Conservation (phyloP, 495 filamentous ascomycete genomes). For the Xylaria grammica region DNA sequence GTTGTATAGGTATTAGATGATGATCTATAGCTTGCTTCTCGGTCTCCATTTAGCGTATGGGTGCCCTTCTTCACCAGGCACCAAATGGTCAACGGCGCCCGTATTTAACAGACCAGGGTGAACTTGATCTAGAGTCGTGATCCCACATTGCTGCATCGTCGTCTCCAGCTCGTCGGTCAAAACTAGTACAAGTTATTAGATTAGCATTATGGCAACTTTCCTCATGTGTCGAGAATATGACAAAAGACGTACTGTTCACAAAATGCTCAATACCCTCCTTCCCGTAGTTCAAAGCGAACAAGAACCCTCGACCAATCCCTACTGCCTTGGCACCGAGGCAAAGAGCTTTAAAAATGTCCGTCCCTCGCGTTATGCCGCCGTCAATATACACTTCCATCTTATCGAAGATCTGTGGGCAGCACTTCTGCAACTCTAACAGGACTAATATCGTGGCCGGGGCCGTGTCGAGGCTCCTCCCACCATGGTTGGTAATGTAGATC, state of each 20-base stretch:
- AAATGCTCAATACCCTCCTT: conserved; percentile 74
- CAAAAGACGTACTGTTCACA: conserved; percentile 54
- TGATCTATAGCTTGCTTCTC: conserved; percentile 29
- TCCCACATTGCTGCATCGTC: conserved; percentile 78
- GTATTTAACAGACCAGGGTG: conserved; percentile 75
- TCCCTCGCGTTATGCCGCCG: conserved; percentile 67
- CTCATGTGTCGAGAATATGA: background rate
- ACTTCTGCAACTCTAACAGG: conserved; percentile 67
- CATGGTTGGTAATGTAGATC: conserved; percentile 71
- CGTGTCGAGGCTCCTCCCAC: conserved; percentile 71
- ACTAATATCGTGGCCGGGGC: conserved; percentile 64
- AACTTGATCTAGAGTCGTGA: conserved; percentile 72
- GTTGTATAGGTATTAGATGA: background rate
- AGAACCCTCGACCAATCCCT: conserved; percentile 65
- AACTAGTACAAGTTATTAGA: conserved; percentile 56
- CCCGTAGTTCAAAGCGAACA: conserved; percentile 73
- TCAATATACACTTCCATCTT: conserved; percentile 70
- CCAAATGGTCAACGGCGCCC: conserved; percentile 69
- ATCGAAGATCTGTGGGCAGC: conserved; percentile 64
- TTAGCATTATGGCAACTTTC: background rate
- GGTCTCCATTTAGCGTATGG: conserved; percentile 64
- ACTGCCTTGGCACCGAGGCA: conserved; percentile 69
- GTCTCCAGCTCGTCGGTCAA: conserved; percentile 78
- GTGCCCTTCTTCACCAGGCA: conserved; percentile 63
- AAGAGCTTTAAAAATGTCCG: conserved; percentile 72